Percentiles rank a stretch among this genome's conserved stretches.
These are phyloP conservation scores for Colletotrichum sp. DNA, from an alignment of 2,329 filamentous ascomycete genomes.

Conservation along the genomic window DNA sequence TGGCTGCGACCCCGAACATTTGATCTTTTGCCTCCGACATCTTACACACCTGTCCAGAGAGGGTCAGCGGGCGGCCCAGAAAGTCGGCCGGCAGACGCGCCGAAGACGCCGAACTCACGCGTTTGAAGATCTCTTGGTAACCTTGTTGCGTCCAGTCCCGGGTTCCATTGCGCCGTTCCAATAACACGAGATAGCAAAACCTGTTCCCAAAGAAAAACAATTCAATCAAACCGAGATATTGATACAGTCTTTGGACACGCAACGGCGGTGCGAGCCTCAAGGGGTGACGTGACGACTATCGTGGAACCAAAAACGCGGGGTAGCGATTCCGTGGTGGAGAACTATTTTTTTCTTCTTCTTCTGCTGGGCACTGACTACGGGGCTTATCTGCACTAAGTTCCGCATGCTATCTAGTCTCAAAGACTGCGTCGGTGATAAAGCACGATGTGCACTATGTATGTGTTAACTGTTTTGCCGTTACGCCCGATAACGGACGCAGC, in stretches of 20 bases:
- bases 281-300: not conserved
- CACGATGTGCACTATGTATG: not conserved
- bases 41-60: conserved; percentile 38
- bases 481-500: not conserved
- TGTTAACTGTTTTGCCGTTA: not conserved
- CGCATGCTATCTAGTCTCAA: not conserved
- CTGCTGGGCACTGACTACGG: not conserved
- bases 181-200: not conserved
- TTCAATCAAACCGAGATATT: not conserved
- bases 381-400: not conserved
- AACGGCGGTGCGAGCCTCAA: not conserved
- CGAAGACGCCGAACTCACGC: conserved; percentile 13
- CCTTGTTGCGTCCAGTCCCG: conserved; percentile 11
- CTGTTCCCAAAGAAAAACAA: not conserved
- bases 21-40: conserved; percentile 50
- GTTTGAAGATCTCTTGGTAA: conserved; percentile 23
- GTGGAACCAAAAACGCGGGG: not conserved
- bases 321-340: not conserved
- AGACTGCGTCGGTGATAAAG: not conserved
- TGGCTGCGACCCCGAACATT: conserved; percentile 47
- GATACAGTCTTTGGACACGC: not conserved
- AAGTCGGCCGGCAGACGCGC: not conserved
- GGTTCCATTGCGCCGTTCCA: conserved; percentile 4
- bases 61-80: not conserved
- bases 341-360: not conserved